Conservation (phyloP, 306 rosid species). For the Delonix regia region DNA sequence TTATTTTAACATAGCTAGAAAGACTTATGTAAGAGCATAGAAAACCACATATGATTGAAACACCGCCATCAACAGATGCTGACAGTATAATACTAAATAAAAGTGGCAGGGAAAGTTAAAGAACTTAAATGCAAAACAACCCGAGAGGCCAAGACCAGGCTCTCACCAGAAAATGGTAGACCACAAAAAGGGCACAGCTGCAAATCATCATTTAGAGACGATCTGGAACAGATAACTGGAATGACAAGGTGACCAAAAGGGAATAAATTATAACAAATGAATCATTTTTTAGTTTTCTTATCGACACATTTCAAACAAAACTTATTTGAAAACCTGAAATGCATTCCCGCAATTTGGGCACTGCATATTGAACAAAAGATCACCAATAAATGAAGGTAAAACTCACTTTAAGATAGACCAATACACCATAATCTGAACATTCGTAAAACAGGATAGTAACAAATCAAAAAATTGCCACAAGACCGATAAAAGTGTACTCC, state of each 20-base stretch:
- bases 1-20: neutral
- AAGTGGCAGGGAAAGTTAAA: neutral
- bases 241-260: neutral
- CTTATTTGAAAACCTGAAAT: slow-evolving; percentile 71
- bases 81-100: neutral
- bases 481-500: neutral
- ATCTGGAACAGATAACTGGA: slow-evolving; percentile 46
- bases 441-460: neutral
- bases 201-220: slow-evolving; percentile 53
- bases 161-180: slow-evolving; percentile 67
- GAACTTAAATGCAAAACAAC: neutral
- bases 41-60: neutral
- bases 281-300: neutral
- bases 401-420: neutral
- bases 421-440: neutral
- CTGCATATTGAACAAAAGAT: slow-evolving; percentile 47
- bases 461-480: neutral
- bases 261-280: neutral
- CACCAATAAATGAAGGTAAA: slow-evolving; percentile 15
- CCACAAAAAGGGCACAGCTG: slow-evolving; percentile 71
- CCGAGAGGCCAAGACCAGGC: neutral
- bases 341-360: slow-evolving; percentile 74
- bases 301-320: neutral
- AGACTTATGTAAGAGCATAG: neutral
- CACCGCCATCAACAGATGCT: neutral